Evolutionary conservation across 768 basidiomycete genomes (phyloP).

Genomic region (Podaxis carcinomalis): DNA sequence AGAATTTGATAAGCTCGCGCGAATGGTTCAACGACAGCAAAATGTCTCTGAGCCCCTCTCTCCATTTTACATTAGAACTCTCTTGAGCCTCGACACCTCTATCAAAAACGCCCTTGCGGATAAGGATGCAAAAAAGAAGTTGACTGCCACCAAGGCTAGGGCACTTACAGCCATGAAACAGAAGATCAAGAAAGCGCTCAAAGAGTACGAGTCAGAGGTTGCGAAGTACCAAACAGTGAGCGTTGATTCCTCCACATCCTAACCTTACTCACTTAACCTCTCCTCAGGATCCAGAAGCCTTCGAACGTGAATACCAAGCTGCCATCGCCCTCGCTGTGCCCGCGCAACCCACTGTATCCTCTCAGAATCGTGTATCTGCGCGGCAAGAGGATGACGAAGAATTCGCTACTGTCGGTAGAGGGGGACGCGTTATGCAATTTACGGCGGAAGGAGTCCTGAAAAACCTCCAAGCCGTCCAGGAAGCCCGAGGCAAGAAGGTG

Average conservation of each 20-base stretch:
- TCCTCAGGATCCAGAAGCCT: constrained; percentile 82
- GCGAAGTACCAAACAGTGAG: constrained; percentile 76
- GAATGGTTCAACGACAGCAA: constrained; percentile 85
- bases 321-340: constrained; percentile 42
- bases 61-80: constrained; percentile 76
- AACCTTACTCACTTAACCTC: background rate
- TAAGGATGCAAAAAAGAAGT: constrained; percentile 93
- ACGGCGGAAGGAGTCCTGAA: constrained; percentile 89
- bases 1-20: constrained; percentile 93
- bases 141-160: constrained; percentile 91
- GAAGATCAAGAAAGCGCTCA: constrained; percentile 86
- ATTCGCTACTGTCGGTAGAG: constrained; percentile 89
- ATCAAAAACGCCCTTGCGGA: constrained; percentile 72
- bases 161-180: constrained; percentile 98
- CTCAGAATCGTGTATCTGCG: constrained; percentile 31
- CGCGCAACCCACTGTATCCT: constrained; percentile 28
- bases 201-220: constrained; percentile 83
- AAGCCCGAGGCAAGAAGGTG: constrained; percentile 95
- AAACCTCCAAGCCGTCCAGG: constrained; percentile 84
- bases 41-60: constrained; percentile 85
- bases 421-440: constrained; percentile 79
- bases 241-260: background rate
- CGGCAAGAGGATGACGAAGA: constrained; percentile 56
- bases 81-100: constrained; percentile 70
- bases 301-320: constrained; percentile 70